These are phyloP conservation scores for Coniochaeta sp. DNA, from an alignment of 2,329 filamentous ascomycete genomes.

Conservation along the genomic window DNA sequence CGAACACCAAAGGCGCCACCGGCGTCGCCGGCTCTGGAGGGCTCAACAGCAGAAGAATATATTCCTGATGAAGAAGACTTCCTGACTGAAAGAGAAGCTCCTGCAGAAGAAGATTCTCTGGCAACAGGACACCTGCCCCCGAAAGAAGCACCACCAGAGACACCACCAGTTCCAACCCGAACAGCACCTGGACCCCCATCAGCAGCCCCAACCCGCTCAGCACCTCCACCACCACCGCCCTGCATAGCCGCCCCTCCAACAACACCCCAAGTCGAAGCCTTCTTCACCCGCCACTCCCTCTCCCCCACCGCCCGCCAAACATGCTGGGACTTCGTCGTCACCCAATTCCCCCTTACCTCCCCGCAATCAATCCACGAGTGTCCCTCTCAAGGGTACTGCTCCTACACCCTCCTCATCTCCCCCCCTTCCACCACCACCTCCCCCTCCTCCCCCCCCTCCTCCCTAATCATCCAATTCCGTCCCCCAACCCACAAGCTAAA, in stretches of 20 bases:
- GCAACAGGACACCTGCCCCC: too few relatives aligned
- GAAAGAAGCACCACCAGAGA: too few relatives aligned
- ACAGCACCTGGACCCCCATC: too few relatives aligned
- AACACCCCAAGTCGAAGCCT: neutral
- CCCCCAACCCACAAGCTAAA: slow-evolving; percentile 35
- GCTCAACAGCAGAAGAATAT: too few relatives aligned
- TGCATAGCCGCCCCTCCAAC: neutral
- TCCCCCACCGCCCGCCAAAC: neutral
- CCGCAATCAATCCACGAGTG: neutral
- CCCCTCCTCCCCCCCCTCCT: too few relatives aligned
- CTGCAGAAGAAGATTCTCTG: too few relatives aligned
- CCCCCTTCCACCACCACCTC: too few relatives aligned
- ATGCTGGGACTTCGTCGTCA: slow-evolving; percentile 4
- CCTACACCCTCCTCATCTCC: slow-evolving; percentile 37
- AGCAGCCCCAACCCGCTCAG: slow-evolving; percentile 2
- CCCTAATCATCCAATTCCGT: slow-evolving; percentile 39
- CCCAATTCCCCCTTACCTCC: neutral
- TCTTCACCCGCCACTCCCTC: slow-evolving; percentile 6
- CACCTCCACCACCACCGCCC: neutral
- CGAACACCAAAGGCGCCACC: too few relatives aligned
- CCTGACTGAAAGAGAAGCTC: too few relatives aligned
- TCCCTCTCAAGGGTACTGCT: slow-evolving; percentile 42
- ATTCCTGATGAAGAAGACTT: too few relatives aligned
- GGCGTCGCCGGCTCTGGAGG: too few relatives aligned
- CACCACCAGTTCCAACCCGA: too few relatives aligned